Evolutionary conservation across 306 rosid genomes (phyloP).

Genomic region (Rosa multiflora): DNA sequence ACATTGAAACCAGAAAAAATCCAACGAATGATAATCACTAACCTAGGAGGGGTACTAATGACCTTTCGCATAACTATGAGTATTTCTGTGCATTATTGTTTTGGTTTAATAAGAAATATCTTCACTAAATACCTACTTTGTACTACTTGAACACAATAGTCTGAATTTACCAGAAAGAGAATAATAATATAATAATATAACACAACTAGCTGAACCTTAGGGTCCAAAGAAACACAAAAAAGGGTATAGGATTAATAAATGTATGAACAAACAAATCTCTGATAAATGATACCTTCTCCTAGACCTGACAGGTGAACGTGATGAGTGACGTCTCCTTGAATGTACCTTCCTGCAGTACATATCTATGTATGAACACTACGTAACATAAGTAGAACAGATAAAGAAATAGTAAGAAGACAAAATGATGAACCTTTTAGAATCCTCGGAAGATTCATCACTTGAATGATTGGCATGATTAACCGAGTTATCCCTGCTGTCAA

Average conservation of each 20-base stretch:
- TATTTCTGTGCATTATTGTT: background rate
- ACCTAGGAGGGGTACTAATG: background rate
- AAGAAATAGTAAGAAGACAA: constrained; percentile 15
- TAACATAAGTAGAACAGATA: constrained; percentile 17
- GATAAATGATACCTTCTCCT: constrained; percentile 75
- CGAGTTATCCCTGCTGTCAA: constrained; percentile 54
- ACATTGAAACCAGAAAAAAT: constrained; percentile 1
- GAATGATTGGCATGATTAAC: constrained; percentile 52
- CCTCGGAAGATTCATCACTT: constrained; percentile 78
- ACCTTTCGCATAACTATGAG: background rate
- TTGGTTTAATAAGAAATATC: background rate
- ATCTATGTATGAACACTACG: constrained; percentile 26
- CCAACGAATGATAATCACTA: background rate
- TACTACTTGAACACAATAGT: background rate
- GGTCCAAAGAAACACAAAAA: constrained; percentile 35
- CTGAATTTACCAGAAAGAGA: background rate
- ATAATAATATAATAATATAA: background rate
- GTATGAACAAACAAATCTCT: constrained; percentile 19
- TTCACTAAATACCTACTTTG: background rate
- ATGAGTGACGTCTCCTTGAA: constrained; percentile 69
- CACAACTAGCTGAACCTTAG: constrained; percentile 22
- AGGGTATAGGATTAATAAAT: background rate
- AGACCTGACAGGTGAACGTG: constrained; percentile 86
- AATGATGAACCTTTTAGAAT: constrained; percentile 66
- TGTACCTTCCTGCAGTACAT: constrained; percentile 67